Percentiles rank a stretch among this genome's conserved stretches.
Conservation (phyloP, 2,329 filamentous ascomycete genomes). For the Aspergillus sp. region DNA sequence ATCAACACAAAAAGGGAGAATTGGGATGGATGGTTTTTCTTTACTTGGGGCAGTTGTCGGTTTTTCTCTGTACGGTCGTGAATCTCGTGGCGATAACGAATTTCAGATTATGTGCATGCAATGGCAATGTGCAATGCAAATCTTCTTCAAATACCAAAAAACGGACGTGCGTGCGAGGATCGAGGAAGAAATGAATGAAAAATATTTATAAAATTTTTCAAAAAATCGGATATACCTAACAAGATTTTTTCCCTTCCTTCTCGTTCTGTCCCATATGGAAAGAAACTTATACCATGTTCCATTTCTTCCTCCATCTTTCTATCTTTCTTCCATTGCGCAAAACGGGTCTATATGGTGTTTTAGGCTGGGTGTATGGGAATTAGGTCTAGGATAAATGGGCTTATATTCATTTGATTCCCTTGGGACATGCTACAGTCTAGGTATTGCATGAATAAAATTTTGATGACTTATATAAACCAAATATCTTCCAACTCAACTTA, state of each 20-base stretch:
- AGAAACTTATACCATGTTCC: no score
- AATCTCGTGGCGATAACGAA: slow-evolving; percentile 25
- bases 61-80: slow-evolving; percentile 23
- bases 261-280: background rate
- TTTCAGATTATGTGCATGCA: slow-evolving; percentile 25
- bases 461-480: slow-evolving; percentile 1
- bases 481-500: background rate
- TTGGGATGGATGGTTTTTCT: background rate
- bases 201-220: no score
- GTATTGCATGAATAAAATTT: background rate
- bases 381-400: no score
- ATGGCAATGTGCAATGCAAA: slow-evolving; percentile 5
- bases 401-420: no score
- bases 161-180: no score
- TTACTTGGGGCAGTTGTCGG: slow-evolving; percentile 7
- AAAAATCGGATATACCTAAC: background rate
- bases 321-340: no score
- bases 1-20: slow-evolving; percentile 34
- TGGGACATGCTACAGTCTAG: no score
- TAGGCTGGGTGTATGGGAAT: no score
- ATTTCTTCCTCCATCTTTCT: no score
- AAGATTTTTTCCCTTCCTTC: background rate
- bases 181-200: background rate
- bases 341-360: no score
- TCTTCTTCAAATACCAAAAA: background rate